Evolutionary conservation across 768 basidiomycete species (phyloP).

Genomic region (Leucocoprinus birnbaumii): DNA sequence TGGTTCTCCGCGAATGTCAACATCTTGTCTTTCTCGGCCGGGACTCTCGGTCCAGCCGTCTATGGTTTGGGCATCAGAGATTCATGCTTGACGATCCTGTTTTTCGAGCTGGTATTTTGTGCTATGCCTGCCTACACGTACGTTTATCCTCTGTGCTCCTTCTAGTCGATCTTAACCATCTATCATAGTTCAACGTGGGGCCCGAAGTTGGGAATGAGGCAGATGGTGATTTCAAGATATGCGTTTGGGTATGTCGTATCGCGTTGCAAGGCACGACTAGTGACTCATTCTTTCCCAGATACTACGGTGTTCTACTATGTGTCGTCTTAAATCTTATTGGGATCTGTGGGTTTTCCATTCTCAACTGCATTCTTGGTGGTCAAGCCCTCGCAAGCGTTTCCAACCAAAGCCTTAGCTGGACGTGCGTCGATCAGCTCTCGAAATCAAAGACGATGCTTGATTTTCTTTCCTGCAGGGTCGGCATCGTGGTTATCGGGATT

Average conservation of each 20-base stretch:
- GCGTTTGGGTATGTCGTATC: slow-evolving; percentile 29
- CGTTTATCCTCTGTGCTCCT: slow-evolving; percentile 32
- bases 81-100: slow-evolving; percentile 61
- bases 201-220: slow-evolving; percentile 80
- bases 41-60: slow-evolving; percentile 59
- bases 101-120: slow-evolving; percentile 64
- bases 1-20: slow-evolving; percentile 77
- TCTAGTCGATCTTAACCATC: neutral
- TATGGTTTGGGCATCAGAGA: slow-evolving; percentile 62
- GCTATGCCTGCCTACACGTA: slow-evolving; percentile 51
- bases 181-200: slow-evolving; percentile 61
- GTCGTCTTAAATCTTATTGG: slow-evolving; percentile 51
- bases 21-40: slow-evolving; percentile 67
- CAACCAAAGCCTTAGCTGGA: slow-evolving; percentile 26
- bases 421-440: slow-evolving; percentile 18
- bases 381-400: slow-evolving; percentile 30
- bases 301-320: slow-evolving; percentile 49
- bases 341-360: slow-evolving; percentile 55
- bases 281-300: slow-evolving; percentile 14
- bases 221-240: slow-evolving; percentile 70
- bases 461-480: slow-evolving; percentile 45
- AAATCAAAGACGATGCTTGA: neutral
- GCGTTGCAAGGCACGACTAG: neutral
- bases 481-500: slow-evolving; percentile 75
- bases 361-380: slow-evolving; percentile 63